Base-by-base conservation (phyloP, 176 grass and related monocot genomes). In the barley (Hordeum vulgare) region DNA sequence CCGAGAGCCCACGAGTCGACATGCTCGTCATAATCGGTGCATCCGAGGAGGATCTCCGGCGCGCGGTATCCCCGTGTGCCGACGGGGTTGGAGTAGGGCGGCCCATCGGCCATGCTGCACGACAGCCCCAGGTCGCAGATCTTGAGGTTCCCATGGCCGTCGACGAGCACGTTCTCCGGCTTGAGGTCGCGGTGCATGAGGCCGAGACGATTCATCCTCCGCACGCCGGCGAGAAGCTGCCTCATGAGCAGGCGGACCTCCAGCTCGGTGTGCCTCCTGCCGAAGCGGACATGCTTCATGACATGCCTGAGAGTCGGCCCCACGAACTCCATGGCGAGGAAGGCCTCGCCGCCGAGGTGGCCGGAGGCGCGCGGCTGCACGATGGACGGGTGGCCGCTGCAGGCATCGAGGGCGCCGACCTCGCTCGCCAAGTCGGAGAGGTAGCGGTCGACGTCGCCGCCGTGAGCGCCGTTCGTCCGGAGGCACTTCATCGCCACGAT, bases 131-230 rank as follows among this genome's bases (percentile, higher is more conserved):
- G 79, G 37, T 88, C 86, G 8, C 86, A 84, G 18, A 88, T 88
- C 39, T 88, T 88, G 31, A 88, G 25, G 39, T 69, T 45, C 6
- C 82, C 58, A 47, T 8, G 54, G 12, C 24, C 0, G 36, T 40
- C 53, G 17, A 84, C 80, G 9, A 94, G 76, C 67, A 94, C 83
- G 37, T 94, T 94, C 69, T 91, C 91, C 8, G 88, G 91, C 42
- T 93, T 90, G 35, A 93, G 81, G 66, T 93, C 91, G 0, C 91
- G 82, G 39, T 93, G 82, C 91, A 93, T 80, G 63, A 93, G 82
- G 7, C 91, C 85, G 11, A 85, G 81, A 21, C 33, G 73, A 33
- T 56, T 73, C 21, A 82, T 75, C 37, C 70, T 28, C 13, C 21
- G 4, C 29, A 23, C 79, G 10, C 69, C 85, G 23, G 49, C 64